Base-by-base conservation (phyloP, 352 stramenopile genomes). In the Globisporangium spinosum region DNA sequence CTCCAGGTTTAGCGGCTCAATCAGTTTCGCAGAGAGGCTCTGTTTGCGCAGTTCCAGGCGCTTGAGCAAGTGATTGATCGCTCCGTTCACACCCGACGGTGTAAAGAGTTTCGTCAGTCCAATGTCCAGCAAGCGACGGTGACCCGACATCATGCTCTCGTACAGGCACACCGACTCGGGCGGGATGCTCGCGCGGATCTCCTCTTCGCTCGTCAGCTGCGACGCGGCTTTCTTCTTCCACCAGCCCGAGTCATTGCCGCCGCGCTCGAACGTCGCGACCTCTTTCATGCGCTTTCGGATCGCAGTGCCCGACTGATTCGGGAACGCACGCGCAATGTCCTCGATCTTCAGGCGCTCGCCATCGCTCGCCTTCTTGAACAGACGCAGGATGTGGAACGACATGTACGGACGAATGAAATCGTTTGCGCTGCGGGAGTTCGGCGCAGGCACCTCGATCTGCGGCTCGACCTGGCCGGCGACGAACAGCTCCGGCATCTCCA, bases 261-360 rank as follows among this genome's bases (percentile, higher is more conserved):
- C 85, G 59, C 85, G 84, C 62, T 95, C 85, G 62, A 95, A 95
- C 3, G 83, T 95, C 27, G 85, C 87, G 22, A 94, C 82, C 70
- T 94, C 85, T 65, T 93, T 91, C 84, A 94, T 93, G 8, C 85
- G 84, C 67, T 93, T 94, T n/a, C 86, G 82, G 55, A 93, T 93
- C 47, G 87, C 85, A 23, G 87, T 94, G 29, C 79, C 75, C 17
- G 85, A 92, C 47, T 95, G 85, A 64, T 91, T 93, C 0, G 87
- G 85, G 58, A 95, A 95, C 35, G 85, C 83, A 49, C 85, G 81
- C 15, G 82, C 77, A 68, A 95, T 89, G 58, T 94, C 84, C 67
- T 94, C 87, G 51, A 95, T 93, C 77, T 92, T 92, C 13, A 95
- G 67, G 40, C 85, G 80, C 66, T 92, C 83, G 2, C 82, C 85